phyloP scores from a whole-genome alignment of 179 eudicot genomes.

The Beta lomatogona region DNA sequence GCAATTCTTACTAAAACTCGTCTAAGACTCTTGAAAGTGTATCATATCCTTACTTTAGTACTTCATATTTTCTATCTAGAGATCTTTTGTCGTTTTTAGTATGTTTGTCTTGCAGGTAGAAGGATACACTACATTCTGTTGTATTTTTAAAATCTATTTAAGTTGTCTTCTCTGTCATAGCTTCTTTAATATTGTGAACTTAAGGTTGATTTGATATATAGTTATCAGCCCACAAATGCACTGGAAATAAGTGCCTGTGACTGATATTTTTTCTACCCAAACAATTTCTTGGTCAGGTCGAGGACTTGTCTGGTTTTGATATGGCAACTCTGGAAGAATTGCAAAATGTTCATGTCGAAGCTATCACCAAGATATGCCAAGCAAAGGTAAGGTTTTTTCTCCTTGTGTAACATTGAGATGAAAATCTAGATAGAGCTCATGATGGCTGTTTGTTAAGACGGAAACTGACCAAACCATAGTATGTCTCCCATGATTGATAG shows the following conservation, averaged over 20 bases:
- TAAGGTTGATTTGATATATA: neutral
- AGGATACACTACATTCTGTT: neutral
- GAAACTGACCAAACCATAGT: neutral
- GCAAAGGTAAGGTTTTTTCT: conserved; percentile 18
- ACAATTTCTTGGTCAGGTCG: neutral
- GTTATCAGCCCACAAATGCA: neutral
- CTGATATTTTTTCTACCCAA: neutral
- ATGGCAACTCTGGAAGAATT: conserved; percentile 28
- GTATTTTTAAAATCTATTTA: neutral
- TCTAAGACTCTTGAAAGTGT: neutral
- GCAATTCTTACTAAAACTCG: neutral
- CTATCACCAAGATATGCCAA: conserved; percentile 29
- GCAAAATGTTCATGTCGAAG: conserved; percentile 27
- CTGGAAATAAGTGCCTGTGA: neutral
- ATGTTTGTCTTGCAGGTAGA: neutral
- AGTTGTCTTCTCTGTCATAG: neutral
- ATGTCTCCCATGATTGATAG: neutral
- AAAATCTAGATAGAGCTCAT: neutral
- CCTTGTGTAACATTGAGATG: neutral
- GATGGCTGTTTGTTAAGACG: neutral
- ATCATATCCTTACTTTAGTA: neutral
- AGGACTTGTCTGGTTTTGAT: conserved; percentile 19
- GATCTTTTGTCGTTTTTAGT: neutral
- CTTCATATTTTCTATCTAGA: neutral
- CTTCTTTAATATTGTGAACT: neutral